Evolutionary conservation across 148 eudicot species (phyloP).

Genomic region (Talinum fruticosum): DNA sequence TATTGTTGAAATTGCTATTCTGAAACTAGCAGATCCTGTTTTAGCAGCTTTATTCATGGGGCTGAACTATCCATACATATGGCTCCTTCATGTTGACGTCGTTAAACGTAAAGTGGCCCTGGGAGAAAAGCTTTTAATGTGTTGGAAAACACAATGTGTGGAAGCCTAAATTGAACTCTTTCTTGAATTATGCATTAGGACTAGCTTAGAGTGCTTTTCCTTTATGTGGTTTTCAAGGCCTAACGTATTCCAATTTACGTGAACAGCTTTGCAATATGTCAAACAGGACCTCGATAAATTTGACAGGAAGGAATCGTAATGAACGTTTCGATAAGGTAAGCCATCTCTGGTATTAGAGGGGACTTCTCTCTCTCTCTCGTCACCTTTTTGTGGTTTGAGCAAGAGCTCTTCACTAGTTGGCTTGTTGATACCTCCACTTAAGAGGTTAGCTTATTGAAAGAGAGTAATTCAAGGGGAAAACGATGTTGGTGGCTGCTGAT

Average conservation of each 20-base stretch:
- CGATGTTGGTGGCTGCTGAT: too few species aligned
- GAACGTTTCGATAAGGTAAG: constrained; percentile 61
- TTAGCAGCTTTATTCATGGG: neutral
- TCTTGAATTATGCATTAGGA: neutral
- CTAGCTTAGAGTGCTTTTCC: neutral
- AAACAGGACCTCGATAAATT: constrained; percentile 37
- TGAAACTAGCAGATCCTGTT: neutral
- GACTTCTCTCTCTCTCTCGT: too few species aligned
- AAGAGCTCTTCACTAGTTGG: neutral
- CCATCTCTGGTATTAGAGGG: neutral
- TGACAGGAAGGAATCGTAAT: constrained; percentile 51
- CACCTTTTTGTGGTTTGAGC: too few species aligned
- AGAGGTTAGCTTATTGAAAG: neutral
- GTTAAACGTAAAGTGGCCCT: too few species aligned
- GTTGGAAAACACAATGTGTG: neutral
- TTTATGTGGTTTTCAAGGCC: neutral
- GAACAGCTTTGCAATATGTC: constrained; percentile 43
- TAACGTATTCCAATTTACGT: constrained; percentile 1
- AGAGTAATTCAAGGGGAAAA: too few species aligned
- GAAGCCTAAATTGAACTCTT: neutral
- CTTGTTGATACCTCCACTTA: neutral
- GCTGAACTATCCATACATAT: neutral
- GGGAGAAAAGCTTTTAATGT: neutral
- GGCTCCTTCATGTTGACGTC: too few species aligned
- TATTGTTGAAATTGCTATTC: neutral